Percentiles rank a stretch among this genome's conserved stretches.
Conservation (phyloP, 257 asterid genomes). For the Solanum chilense region DNA sequence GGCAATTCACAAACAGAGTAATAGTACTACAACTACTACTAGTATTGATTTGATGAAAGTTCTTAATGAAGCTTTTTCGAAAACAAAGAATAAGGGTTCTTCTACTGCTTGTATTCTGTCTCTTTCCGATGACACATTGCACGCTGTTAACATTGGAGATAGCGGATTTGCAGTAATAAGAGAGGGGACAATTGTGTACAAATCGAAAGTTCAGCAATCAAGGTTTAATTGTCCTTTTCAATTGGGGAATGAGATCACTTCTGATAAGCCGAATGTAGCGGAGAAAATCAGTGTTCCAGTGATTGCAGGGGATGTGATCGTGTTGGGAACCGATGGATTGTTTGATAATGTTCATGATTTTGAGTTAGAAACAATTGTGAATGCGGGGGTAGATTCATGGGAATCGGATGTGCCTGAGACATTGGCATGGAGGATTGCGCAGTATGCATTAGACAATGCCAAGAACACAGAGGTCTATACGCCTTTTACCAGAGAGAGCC, state of each 20-base stretch:
- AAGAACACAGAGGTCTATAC: background rate
- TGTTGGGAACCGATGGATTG: conserved; percentile 41
- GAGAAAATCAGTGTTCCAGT: conserved; percentile 9
- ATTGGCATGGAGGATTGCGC: background rate
- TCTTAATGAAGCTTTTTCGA: conserved; percentile 4
- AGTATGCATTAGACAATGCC: background rate
- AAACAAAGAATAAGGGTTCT: conserved; percentile 3
- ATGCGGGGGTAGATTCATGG: background rate
- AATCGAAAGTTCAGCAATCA: conserved; percentile 11
- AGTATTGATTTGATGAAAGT: conserved; percentile 3
- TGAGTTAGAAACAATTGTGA: conserved; percentile 9
- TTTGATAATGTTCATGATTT: conserved; percentile 22
- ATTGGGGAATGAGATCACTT: background rate
- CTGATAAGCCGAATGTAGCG: background rate
- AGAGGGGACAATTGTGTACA: conserved; percentile 2
- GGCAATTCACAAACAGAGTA: background rate
- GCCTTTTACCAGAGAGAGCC: conserved; percentile 22
- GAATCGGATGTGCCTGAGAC: background rate
- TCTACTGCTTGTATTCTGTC: conserved; percentile 35
- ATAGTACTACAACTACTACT: background rate
- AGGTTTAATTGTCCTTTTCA: conserved; percentile 29
- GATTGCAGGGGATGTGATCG: conserved; percentile 19
- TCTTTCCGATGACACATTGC: background rate
- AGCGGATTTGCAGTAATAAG: conserved; percentile 28
- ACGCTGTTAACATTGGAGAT: conserved; percentile 33